Base-by-base conservation (phyloP, 805 yeast species). In the Grigorovia yakushimaensis region DNA sequence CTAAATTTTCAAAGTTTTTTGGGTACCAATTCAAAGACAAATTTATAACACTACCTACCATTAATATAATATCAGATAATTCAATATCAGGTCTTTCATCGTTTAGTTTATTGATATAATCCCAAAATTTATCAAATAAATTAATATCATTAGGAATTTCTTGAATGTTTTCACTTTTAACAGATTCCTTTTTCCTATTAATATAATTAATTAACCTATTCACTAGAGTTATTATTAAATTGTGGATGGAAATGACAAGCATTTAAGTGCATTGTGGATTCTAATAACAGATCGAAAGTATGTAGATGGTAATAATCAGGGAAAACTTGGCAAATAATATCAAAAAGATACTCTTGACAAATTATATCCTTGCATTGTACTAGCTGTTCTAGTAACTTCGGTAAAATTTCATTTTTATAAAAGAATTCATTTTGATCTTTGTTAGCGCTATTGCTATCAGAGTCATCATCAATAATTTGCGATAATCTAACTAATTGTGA, bases 311-410 rank as follows among this genome's bases (percentile, higher is more conserved):
- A 91, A 52, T 84, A 87, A 58, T 87, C 96, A 1, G 98, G 97
- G 69, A 93, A 93, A 1, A 89, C 94, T 62, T 91, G 97, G 47
- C 89, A 83, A 46, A 93, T 73, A 11, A 93, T 96, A 60, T 93
- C 98, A 44, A 89, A 72, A 48, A 93, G 68, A 61, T 93, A 93
- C 59, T 84, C 89, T 67, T 93, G 98, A 4, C 98, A 97, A 50
- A 93, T 73, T 24, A 80, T 81, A 61, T 93, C 98, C 50, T 85
- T 77, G 62, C 98, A 93, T 62, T 89, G 96, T 11, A 89, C 79
- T 36, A 91, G 82, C 64, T 93, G 98, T 56, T 89, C 96, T 35
- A 91, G 72, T 13, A 91, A 72, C 0, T 79, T 74, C 1, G 97
- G 97, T 50, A 93, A 72, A 19, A 91, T 79, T 24, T 75, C 70